These are phyloP conservation scores for Cyberlindnera maritima DNA, from an alignment of 805 yeast species.

Conservation along the genomic window DNA sequence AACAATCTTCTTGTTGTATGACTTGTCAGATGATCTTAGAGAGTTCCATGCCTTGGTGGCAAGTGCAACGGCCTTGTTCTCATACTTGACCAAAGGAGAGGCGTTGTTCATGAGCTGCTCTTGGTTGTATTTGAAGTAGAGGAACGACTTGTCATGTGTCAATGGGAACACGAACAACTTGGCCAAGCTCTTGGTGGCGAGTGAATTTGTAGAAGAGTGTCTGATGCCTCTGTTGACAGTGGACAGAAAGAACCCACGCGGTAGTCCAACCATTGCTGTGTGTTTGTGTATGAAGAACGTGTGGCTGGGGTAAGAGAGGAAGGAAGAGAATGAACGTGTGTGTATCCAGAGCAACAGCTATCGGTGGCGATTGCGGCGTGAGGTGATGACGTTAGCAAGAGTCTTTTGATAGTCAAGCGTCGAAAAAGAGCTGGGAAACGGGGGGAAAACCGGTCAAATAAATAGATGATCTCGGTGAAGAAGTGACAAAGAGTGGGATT, in stretches of 20 bases:
- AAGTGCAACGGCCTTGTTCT: conserved; percentile 43
- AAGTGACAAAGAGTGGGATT: background rate
- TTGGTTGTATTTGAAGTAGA: conserved; percentile 63
- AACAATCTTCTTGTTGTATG: conserved; percentile 60
- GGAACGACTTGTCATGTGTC: conserved; percentile 55
- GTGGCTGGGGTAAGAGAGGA: background rate
- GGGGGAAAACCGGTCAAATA: too few relatives aligned
- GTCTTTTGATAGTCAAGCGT: background rate
- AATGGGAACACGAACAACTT: conserved; percentile 72
- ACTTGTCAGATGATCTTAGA: conserved; percentile 50
- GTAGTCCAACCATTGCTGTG: background rate
- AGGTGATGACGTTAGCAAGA: background rate
- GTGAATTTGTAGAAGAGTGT: conserved; percentile 9
- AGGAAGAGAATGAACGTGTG: too few relatives aligned
- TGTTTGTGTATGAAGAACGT: conserved; percentile 12
- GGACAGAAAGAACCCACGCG: background rate
- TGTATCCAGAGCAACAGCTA: background rate
- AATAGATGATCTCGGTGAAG: background rate
- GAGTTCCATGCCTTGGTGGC: conserved; percentile 63
- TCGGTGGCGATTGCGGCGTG: background rate
- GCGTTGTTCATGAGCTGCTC: conserved; percentile 30
- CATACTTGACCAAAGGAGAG: conserved; percentile 38
- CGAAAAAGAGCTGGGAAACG: background rate
- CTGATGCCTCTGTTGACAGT: conserved; percentile 2
- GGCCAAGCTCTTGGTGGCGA: conserved; percentile 39